phyloP scores from a whole-genome alignment of 202 grass and related monocot species.

The Schoenoplectus triqueter region DNA sequence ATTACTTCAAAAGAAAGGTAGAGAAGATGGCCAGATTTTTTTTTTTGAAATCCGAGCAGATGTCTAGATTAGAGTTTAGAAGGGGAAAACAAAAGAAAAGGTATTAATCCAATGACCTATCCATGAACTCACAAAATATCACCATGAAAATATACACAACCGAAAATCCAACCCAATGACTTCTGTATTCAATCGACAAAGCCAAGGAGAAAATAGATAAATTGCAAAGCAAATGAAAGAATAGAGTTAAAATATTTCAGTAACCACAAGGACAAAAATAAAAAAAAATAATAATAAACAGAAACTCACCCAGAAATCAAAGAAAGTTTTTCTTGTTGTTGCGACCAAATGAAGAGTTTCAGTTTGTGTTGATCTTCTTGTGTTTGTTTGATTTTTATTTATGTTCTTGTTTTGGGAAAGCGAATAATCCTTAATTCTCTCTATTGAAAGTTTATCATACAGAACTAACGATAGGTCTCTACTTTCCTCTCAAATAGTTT shows the following conservation, averaged over 20 bases:
- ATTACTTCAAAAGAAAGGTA: background rate
- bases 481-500: no score
- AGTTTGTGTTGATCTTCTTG: background rate
- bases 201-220: background rate
- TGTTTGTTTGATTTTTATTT: background rate
- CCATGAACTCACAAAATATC: background rate
- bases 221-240: background rate
- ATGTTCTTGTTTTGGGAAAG: constrained; percentile 17
- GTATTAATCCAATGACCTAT: background rate
- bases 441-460: background rate
- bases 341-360: no score
- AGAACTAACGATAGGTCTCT: background rate
- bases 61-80: no score
- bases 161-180: background rate
- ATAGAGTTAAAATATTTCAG: background rate
- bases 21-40: background rate
- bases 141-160: background rate
- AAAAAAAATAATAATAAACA: background rate
- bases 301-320: constrained; percentile 26
- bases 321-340: background rate
- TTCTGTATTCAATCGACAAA: background rate
- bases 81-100: background rate
- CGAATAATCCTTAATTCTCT: background rate
- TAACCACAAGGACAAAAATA: background rate
- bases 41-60: no score